Conservation (phyloP, 495 filamentous ascomycete species). For the Podospora conica region DNA sequence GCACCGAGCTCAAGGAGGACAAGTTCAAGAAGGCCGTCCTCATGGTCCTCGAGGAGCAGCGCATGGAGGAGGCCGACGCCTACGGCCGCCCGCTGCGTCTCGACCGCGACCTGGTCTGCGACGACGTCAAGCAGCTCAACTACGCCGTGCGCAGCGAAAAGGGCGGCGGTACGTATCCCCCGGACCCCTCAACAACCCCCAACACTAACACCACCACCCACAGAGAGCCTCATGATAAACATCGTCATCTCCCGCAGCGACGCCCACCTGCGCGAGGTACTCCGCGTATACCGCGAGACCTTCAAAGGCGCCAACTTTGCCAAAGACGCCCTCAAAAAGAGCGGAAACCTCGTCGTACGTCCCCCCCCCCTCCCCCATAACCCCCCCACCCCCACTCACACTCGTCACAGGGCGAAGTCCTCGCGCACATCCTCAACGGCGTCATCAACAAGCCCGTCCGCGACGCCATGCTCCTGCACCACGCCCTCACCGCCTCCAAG, state of each 20-base stretch:
- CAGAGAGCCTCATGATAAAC: slow-evolving; percentile 83
- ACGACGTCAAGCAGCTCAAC: slow-evolving; percentile 68
- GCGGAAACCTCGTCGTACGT: slow-evolving; percentile 84
- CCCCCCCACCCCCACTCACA: slow-evolving; percentile 1
- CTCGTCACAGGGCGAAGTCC: slow-evolving; percentile 69
- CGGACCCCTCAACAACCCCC: too few species aligned
- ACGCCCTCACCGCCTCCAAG: slow-evolving; percentile 63
- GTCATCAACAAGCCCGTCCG: slow-evolving; percentile 92
- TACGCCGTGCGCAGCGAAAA: slow-evolving; percentile 63
- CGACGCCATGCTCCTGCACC: slow-evolving; percentile 89
- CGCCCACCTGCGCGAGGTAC: slow-evolving; percentile 70
- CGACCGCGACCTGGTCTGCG: slow-evolving; percentile 50
- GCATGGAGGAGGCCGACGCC: slow-evolving; percentile 70
- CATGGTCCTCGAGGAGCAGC: slow-evolving; percentile 69
- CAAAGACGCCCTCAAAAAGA: slow-evolving; percentile 78
- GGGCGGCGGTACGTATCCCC: too few species aligned
- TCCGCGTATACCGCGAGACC: slow-evolving; percentile 62
- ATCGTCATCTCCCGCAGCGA: slow-evolving; percentile 78
- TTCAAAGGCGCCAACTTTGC: slow-evolving; percentile 71
- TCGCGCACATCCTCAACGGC: slow-evolving; percentile 94
- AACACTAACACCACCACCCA: too few species aligned
- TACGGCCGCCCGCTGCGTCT: slow-evolving; percentile 34
- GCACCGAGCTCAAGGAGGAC: slow-evolving; percentile 82
- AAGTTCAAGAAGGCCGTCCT: slow-evolving; percentile 92
- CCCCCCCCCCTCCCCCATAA: not conserved